These are phyloP conservation scores for Hymenoscyphus salicellus DNA, from an alignment of 2,329 filamentous ascomycete genomes.

Conservation along the genomic window DNA sequence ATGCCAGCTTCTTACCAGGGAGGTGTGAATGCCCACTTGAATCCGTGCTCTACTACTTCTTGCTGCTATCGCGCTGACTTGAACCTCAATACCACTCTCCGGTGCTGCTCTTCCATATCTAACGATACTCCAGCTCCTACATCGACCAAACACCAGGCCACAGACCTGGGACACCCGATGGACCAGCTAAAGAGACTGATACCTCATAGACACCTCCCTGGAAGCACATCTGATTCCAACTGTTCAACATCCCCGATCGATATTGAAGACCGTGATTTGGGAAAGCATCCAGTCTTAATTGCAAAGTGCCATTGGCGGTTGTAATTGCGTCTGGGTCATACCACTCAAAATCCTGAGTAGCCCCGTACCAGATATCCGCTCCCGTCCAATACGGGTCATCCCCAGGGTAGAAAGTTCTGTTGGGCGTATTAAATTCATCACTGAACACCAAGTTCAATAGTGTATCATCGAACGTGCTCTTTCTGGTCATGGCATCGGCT, in stretches of 20 bases:
- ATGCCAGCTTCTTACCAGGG: too few species aligned
- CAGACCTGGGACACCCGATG: constrained; percentile 46
- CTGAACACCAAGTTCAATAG: constrained; percentile 51
- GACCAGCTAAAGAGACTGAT: constrained; percentile 50
- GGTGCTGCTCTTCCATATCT: too few species aligned
- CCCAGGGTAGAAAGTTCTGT: constrained; percentile 54
- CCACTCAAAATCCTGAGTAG: constrained; percentile 45
- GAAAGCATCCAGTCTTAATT: constrained; percentile 46
- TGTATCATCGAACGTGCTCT: constrained; percentile 43
- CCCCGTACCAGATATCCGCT: constrained; percentile 53
- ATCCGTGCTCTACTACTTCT: too few species aligned
- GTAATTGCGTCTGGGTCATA: constrained; percentile 46
- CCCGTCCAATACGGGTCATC: constrained; percentile 55
- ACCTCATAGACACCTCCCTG: constrained; percentile 53
- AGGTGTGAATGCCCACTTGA: too few species aligned
- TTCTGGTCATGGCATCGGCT: constrained; percentile 42
- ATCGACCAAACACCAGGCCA: constrained; percentile 55
- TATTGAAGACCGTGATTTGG: constrained; percentile 45
- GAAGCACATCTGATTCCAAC: constrained; percentile 54
- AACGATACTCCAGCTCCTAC: too few species aligned
- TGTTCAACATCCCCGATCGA: constrained; percentile 51
- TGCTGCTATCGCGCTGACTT: too few species aligned
- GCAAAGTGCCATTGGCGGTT: constrained; percentile 46
- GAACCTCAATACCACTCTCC: too few species aligned
- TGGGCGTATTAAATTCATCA: constrained; percentile 53